Base-by-base conservation (phyloP, 2,329 filamentous ascomycete species). In the Aureobasidium mangrovei region DNA sequence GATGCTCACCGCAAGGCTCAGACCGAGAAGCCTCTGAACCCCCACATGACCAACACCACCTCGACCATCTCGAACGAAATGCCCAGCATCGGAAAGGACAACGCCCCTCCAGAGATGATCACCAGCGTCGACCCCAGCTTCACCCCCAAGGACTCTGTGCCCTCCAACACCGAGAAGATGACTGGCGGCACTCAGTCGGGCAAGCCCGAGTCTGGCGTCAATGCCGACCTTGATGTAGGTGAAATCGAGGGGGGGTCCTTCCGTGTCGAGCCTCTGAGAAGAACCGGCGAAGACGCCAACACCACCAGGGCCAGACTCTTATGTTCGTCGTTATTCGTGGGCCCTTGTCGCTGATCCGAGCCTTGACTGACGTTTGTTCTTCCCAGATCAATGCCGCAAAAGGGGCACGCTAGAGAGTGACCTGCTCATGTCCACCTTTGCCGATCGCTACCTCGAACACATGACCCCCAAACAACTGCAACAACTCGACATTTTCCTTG, bases 371-470 rank as follows among this genome's bases (percentile, higher is more conserved):
- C 61, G 29, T 40, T 29, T 12, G 4, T 27, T 38, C 10, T 12
- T 18, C 29, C 54, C 64, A 96, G 91, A 98, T 76, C 93, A 98
- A 74, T 93, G 87, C 70, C 87, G 93, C 63, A 98, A 98, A 74
- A 84, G 93, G 68, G 93, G 93, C 62, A 97, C 87, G 61, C 84
- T 97, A 67, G 93, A 98, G 70, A 91, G 88, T 60, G 93, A 98
- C 70, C 87, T 98, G 53, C 82, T 98, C 59, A 86, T 97, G 61
- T 95, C 89, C 57, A 98, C 93, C 61, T 98, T 98, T 69, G 93
- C 93, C 60, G 82, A 91, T 61, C 75, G 77, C 53, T 79, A 94
- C 71, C 83, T 98, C 26, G 75, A 77, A 41, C 74, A 74, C 58
- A 95, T 98, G 88, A 81, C 80, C 64, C 67, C 45, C 62, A 55